A percentile compares a stretch with the other conserved stretches of the same genome.
Evolutionary conservation across 2,329 filamentous ascomycete species (phyloP).

Genomic region (Pyricularia pennisetigena): DNA sequence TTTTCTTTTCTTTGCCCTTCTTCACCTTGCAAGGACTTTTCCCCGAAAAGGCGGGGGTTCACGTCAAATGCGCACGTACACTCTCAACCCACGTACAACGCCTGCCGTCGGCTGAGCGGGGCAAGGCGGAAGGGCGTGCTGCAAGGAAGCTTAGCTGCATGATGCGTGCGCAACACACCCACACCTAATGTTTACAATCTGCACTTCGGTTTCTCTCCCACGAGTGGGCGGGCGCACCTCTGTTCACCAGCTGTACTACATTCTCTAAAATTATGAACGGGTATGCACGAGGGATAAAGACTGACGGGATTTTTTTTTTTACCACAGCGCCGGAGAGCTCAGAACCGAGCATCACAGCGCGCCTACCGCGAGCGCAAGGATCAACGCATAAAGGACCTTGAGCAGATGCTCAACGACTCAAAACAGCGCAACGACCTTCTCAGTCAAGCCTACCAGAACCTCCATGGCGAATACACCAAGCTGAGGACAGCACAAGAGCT

Average conservation of each 20-base stretch:
- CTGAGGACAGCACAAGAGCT: slow-evolving; percentile 13
- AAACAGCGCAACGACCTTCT: slow-evolving; percentile 46
- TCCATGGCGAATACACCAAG: slow-evolving; percentile 34
- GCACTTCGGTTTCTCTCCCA: background rate
- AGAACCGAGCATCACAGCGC: slow-evolving; percentile 51
- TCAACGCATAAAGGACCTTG: slow-evolving; percentile 54
- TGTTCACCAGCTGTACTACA: slow-evolving; percentile 1
- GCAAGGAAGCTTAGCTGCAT: background rate
- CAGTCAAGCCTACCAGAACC: slow-evolving; percentile 39
- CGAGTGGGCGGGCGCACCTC: background rate
- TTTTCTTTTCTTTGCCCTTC: background rate
- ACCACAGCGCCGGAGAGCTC: slow-evolving; percentile 43
- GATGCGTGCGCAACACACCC: background rate
- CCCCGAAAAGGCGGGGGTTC: background rate
- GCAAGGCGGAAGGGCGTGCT: background rate
- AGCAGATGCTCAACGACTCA: slow-evolving; percentile 42
- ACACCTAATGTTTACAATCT: background rate
- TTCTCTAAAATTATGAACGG: background rate
- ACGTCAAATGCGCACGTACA: background rate
- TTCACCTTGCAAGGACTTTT: background rate
- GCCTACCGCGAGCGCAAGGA: slow-evolving; percentile 55
- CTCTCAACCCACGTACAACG: background rate
- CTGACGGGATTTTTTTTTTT: background rate
- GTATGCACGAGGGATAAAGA: background rate
- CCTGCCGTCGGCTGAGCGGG: background rate